Conservation (phyloP, 129 eudicot species). For the Lonicera japonica region DNA sequence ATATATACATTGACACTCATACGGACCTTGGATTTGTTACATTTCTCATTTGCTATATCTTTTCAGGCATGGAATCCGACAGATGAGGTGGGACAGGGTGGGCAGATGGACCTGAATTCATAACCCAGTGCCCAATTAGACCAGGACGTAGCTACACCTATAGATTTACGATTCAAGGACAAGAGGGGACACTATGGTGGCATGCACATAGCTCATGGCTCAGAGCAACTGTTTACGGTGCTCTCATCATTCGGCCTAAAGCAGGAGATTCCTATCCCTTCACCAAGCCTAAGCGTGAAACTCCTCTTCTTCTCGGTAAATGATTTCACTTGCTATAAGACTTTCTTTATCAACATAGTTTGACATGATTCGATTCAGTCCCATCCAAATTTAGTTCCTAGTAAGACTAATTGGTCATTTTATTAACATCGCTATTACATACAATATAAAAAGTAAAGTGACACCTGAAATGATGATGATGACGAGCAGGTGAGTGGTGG, state of each 20-base stretch:
- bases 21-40: too few species aligned
- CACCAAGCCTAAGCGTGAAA: slow-evolving; percentile 75
- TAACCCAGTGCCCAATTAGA: slow-evolving; percentile 93
- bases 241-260: slow-evolving; percentile 73
- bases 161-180: slow-evolving; percentile 70
- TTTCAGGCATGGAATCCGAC: slow-evolving; percentile 87
- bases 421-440: too few species aligned
- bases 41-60: too few species aligned
- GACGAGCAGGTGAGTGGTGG: slow-evolving; percentile 91
- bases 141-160: slow-evolving; percentile 95
- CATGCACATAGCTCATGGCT: slow-evolving; percentile 98
- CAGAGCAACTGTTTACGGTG: slow-evolving; percentile 94
- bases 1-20: background rate
- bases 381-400: too few species aligned
- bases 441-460: background rate
- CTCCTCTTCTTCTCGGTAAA: slow-evolving; percentile 85
- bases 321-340: background rate
- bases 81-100: slow-evolving; percentile 88
- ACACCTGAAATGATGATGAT: slow-evolving; percentile 1
- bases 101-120: slow-evolving; percentile 98
- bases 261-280: slow-evolving; percentile 79
- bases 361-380: too few species aligned
- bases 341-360: background rate
- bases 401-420: too few species aligned
- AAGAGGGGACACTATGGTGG: slow-evolving; percentile 99